A percentile compares a stretch with the other conserved stretches of the same genome.
Evolutionary conservation across 129 eudicot genomes (phyloP).

Genomic region (Helianthus tuberosus): DNA sequence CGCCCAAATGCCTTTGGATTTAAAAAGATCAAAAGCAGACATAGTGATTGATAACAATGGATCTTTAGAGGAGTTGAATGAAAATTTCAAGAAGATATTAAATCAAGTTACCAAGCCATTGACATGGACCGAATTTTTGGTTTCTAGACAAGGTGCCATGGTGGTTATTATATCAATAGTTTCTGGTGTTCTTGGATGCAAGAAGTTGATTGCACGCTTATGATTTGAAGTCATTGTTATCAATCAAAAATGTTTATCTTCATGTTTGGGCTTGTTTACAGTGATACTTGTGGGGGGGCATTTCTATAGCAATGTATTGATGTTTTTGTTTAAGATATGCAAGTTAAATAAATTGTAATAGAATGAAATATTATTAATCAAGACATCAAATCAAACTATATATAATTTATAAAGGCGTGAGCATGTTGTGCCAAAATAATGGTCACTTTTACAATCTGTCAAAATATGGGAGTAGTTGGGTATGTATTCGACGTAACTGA

Average conservation of each 20-base stretch:
- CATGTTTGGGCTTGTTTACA: too few species aligned
- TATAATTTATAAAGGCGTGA: too few species aligned
- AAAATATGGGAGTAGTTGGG: conserved; percentile 6
- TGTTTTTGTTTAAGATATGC: too few species aligned
- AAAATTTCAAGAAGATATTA: conserved; percentile 57
- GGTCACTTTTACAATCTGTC: not conserved
- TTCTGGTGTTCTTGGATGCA: conserved; percentile 57
- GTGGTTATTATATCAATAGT: conserved; percentile 53
- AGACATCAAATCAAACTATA: too few species aligned
- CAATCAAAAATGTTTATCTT: too few species aligned
- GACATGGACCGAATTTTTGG: conserved; percentile 88
- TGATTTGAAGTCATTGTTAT: not conserved
- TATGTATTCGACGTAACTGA: conserved; percentile 23
- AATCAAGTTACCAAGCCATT: conserved; percentile 69
- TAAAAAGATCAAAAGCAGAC: conserved; percentile 75
- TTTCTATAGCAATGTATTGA: too few species aligned
- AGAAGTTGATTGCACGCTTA: conserved; percentile 44
- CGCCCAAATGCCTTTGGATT: conserved; percentile 86
- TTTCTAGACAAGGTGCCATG: conserved; percentile 77
- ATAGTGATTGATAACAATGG: conserved; percentile 78
- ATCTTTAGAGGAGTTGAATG: conserved; percentile 68
- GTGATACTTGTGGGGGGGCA: too few species aligned
- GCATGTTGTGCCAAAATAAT: too few species aligned
- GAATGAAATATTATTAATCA: too few species aligned
- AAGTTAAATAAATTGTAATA: too few species aligned